Conservation (phyloP, 495 filamentous ascomycete genomes). For the Schizothecium vesticola region DNA sequence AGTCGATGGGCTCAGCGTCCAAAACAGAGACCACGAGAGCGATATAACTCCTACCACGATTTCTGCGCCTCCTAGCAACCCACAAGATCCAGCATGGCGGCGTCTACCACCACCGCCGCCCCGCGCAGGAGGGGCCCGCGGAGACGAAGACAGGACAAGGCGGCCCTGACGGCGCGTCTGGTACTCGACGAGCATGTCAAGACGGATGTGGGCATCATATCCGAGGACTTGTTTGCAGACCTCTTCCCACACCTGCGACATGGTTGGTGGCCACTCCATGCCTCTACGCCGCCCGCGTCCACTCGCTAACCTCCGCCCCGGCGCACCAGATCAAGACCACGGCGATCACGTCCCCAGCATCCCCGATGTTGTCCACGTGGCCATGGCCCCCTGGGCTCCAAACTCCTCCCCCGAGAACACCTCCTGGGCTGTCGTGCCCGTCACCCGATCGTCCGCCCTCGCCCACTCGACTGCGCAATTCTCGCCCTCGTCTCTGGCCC, state of each 20-base stretch:
- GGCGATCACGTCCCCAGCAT: slow-evolving; percentile 25
- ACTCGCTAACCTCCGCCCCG: slow-evolving; percentile 21
- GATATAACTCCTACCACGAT: no score
- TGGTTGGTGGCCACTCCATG: slow-evolving; percentile 11
- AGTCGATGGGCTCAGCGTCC: not conserved
- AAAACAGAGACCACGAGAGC: not conserved
- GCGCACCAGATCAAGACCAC: slow-evolving; percentile 12
- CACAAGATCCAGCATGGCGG: slow-evolving; percentile 20
- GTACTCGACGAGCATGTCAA: slow-evolving; percentile 81
- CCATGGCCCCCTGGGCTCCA: slow-evolving; percentile 76
- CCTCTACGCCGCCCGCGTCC: not conserved
- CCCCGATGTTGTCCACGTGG: slow-evolving; percentile 55
- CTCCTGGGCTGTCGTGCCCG: slow-evolving; percentile 80
- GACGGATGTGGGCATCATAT: slow-evolving; percentile 82
- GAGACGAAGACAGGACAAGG: slow-evolving; percentile 51
- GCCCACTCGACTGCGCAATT: slow-evolving; percentile 74
- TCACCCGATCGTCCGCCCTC: slow-evolving; percentile 54
- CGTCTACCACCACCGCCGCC: slow-evolving; percentile 15
- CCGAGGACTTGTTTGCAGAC: slow-evolving; percentile 76
- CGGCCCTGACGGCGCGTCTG: slow-evolving; percentile 47
- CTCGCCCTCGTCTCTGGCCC: slow-evolving; percentile 69
- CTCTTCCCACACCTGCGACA: slow-evolving; percentile 60
- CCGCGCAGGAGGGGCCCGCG: slow-evolving; percentile 27
- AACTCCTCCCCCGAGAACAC: slow-evolving; percentile 56
- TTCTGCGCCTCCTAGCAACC: not conserved